Percentiles rank a stretch among this genome's conserved stretches.
Evolutionary conservation across 2,329 filamentous ascomycete species (phyloP).

Genomic region (Graphilbum ipis-grandicollis): DNA sequence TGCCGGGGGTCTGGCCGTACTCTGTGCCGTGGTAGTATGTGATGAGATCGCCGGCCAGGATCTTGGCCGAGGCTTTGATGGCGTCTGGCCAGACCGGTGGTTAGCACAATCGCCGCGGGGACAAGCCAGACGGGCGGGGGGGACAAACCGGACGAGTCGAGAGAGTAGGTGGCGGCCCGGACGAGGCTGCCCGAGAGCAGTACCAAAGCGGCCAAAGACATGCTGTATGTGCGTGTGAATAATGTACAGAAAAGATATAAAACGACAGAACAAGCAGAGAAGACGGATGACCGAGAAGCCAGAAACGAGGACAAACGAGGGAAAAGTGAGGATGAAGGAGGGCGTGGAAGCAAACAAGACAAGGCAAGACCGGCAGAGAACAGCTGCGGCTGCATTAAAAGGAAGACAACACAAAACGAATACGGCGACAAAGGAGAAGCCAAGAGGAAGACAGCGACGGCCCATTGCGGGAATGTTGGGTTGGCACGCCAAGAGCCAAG

Average conservation of each 20-base stretch:
- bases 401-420: neutral
- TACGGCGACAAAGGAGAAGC: neutral
- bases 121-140: too few relatives aligned
- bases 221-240: too few relatives aligned
- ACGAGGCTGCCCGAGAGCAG: slow-evolving; percentile 1
- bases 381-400: neutral
- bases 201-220: neutral
- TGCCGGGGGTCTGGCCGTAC: slow-evolving; percentile 13
- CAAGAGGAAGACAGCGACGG: neutral
- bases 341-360: too few relatives aligned
- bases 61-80: slow-evolving; percentile 9
- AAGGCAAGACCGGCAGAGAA: neutral
- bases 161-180: slow-evolving; percentile 3
- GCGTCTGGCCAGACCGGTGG: too few relatives aligned
- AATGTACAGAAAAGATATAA: too few relatives aligned
- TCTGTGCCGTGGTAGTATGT: slow-evolving; percentile 15
- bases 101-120: too few relatives aligned
- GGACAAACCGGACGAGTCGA: slow-evolving; percentile 4
- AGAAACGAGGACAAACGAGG: neutral
- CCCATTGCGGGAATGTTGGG: neutral
- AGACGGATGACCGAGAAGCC: neutral
- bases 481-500: neutral
- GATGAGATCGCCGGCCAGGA: slow-evolving; percentile 15
- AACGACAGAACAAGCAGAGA: too few relatives aligned
- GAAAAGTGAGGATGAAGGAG: too few relatives aligned